A percentile compares a stretch with the other conserved stretches of the same genome.
Evolutionary conservation across 2,329 filamentous ascomycete species (phyloP).

Genomic region (Teratosphaeria gauchensis): DNA sequence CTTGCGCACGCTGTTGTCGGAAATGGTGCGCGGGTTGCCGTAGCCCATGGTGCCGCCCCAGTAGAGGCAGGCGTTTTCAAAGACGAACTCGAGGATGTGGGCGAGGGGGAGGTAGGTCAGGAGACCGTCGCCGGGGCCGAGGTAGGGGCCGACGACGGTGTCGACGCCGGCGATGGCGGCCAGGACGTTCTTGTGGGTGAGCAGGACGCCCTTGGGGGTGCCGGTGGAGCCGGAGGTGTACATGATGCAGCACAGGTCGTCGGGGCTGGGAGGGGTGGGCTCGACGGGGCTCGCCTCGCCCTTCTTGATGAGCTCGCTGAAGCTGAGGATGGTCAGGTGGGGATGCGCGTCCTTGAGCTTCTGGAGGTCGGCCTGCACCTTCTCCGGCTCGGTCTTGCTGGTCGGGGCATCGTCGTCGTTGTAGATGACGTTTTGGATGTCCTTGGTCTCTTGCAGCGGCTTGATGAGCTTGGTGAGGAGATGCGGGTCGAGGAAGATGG

Average conservation of each 20-base stretch:
- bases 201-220: slow-evolving; percentile 75
- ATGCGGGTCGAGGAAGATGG: slow-evolving; percentile 80
- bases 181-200: slow-evolving; percentile 71
- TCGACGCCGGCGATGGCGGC: slow-evolving; percentile 76
- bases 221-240: slow-evolving; percentile 85
- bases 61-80: slow-evolving; percentile 83
- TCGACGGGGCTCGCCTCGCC: slow-evolving; percentile 59
- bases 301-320: slow-evolving; percentile 45
- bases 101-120: slow-evolving; percentile 89
- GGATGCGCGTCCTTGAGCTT: slow-evolving; percentile 44
- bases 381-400: slow-evolving; percentile 26
- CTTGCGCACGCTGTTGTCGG: slow-evolving; percentile 76
- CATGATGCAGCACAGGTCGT: slow-evolving; percentile 73
- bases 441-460: slow-evolving; percentile 46
- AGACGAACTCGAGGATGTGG: slow-evolving; percentile 92
- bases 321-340: slow-evolving; percentile 44
- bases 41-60: slow-evolving; percentile 91
- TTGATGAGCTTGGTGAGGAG: slow-evolving; percentile 48
- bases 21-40: slow-evolving; percentile 79
- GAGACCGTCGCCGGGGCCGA: slow-evolving; percentile 68
- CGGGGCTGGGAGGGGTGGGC: slow-evolving; percentile 59
- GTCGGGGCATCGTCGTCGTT: slow-evolving; percentile 39
- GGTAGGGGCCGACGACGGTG: slow-evolving; percentile 64
- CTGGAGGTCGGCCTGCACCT: slow-evolving; percentile 44
- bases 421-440: slow-evolving; percentile 49